Conservation (phyloP, 2,329 filamentous ascomycete species). For the Macroventuria anomochaeta region DNA sequence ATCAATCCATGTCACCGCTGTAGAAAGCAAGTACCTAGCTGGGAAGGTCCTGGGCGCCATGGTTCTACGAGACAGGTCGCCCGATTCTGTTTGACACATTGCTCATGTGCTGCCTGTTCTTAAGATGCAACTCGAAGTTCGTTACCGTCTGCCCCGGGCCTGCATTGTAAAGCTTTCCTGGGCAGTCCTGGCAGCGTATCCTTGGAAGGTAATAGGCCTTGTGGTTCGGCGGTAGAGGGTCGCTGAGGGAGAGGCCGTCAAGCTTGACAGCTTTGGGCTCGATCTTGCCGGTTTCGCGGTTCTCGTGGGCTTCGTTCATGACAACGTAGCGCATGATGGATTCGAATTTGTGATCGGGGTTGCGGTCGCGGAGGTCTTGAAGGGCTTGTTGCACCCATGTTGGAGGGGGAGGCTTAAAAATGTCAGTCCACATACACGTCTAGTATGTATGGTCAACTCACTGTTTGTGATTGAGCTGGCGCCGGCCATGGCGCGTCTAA, state of each 20-base stretch:
- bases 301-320: slow-evolving; percentile 64
- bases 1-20: background rate
- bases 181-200: slow-evolving; percentile 91
- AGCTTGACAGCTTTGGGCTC: slow-evolving; percentile 59
- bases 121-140: slow-evolving; percentile 92
- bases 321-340: slow-evolving; percentile 89
- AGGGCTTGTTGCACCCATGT: slow-evolving; percentile 81
- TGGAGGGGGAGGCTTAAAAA: slow-evolving; percentile 76
- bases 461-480: slow-evolving; percentile 64
- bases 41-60: background rate
- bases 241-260: slow-evolving; percentile 54
- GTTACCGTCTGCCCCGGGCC: slow-evolving; percentile 82
- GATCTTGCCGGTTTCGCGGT: slow-evolving; percentile 63
- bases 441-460: slow-evolving; percentile 55
- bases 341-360: slow-evolving; percentile 85
- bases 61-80: slow-evolving; percentile 15
- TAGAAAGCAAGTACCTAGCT: background rate
- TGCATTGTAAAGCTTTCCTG: slow-evolving; percentile 91
- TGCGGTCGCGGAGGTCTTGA: slow-evolving; percentile 70
- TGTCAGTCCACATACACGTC: slow-evolving; percentile 22
- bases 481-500: slow-evolving; percentile 69
- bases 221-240: slow-evolving; percentile 66
- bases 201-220: slow-evolving; percentile 86
- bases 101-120: slow-evolving; percentile 73
- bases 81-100: slow-evolving; percentile 46